A percentile compares a stretch with the other conserved stretches of the same genome.
Evolutionary conservation across 306 rosid genomes (phyloP).

Genomic region (Cicer chorassanicum): DNA sequence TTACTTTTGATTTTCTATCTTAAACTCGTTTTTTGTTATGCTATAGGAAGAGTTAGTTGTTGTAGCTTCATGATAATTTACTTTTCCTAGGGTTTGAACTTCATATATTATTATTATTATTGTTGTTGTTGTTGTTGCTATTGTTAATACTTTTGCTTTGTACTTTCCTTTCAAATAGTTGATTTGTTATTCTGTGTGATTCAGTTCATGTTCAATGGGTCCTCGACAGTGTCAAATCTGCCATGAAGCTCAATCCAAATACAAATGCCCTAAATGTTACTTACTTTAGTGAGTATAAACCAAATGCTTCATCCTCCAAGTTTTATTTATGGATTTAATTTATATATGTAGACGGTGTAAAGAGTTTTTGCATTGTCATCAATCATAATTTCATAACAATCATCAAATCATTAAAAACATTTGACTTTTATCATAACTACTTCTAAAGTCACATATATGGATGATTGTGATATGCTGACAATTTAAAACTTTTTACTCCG

Average conservation of each 20-base stretch:
- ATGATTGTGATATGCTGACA: too few relatives aligned
- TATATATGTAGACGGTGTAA: too few relatives aligned
- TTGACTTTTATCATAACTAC: too few relatives aligned
- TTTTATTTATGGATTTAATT: background rate
- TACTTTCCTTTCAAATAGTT: background rate
- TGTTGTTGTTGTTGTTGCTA: too few relatives aligned
- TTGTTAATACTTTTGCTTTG: too few relatives aligned
- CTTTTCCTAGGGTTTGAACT: too few relatives aligned
- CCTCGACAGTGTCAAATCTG: constrained; percentile 77
- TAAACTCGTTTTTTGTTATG: background rate
- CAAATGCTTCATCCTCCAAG: background rate
- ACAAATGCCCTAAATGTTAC: constrained; percentile 83
- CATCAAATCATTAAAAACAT: too few relatives aligned
- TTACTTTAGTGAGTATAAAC: constrained; percentile 63
- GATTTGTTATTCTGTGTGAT: background rate
- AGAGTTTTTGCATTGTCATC: too few relatives aligned
- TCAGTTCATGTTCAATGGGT: constrained; percentile 53
- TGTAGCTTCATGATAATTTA: background rate
- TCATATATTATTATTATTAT: too few relatives aligned
- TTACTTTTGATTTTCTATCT: background rate
- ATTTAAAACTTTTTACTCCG: too few relatives aligned
- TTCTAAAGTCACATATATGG: too few relatives aligned
- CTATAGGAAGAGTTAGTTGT: background rate
- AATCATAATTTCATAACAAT: too few relatives aligned
- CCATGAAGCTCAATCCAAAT: constrained; percentile 70